phyloP scores from a whole-genome alignment of 1,284 basidiomycete species.

The Sporisorium reilianum region DNA sequence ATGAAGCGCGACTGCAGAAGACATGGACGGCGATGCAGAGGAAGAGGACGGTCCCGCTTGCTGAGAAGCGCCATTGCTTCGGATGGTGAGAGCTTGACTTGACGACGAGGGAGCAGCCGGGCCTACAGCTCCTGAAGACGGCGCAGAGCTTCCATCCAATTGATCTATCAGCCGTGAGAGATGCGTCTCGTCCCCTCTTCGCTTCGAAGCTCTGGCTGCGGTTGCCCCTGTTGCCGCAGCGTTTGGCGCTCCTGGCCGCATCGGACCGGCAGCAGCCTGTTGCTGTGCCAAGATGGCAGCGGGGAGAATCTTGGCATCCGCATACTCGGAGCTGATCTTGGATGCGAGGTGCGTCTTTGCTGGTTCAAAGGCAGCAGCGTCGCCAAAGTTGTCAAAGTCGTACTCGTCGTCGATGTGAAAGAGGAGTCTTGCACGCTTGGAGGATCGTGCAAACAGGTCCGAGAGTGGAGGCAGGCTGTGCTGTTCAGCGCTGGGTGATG shows the following conservation, averaged over 20 bases:
- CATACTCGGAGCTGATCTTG: slow-evolving; percentile 87
- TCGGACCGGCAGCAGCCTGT: slow-evolving; percentile 78
- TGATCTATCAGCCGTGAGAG: slow-evolving; percentile 36
- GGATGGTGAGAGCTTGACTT: slow-evolving; percentile 41
- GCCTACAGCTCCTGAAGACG: slow-evolving; percentile 14
- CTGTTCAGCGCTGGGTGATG: slow-evolving; percentile 15
- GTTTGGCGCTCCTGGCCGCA: slow-evolving; percentile 29
- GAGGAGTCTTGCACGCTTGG: slow-evolving; percentile 43
- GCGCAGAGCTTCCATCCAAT: slow-evolving; percentile 33
- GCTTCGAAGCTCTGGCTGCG: slow-evolving; percentile 12
- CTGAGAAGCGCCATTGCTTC: slow-evolving; percentile 17
- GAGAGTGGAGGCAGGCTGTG: slow-evolving; percentile 37
- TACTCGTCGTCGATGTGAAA: slow-evolving; percentile 44
- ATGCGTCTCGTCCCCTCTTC: slow-evolving; percentile 32
- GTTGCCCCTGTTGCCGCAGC: slow-evolving; percentile 8
- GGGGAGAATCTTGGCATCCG: slow-evolving; percentile 86
- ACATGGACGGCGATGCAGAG: slow-evolving; percentile 21
- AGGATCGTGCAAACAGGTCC: slow-evolving; percentile 46
- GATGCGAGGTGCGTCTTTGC: slow-evolving; percentile 72
- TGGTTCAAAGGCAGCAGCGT: slow-evolving; percentile 24
- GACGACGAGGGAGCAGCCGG: slow-evolving; percentile 22
- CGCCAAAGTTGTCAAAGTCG: slow-evolving; percentile 48
- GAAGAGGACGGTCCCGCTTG: slow-evolving; percentile 19
- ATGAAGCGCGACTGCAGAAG: slow-evolving; percentile 33
- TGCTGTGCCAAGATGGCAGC: slow-evolving; percentile 84